Conservation (phyloP, 2,329 filamentous ascomycete species). For the Hymenoscyphus linearis region DNA sequence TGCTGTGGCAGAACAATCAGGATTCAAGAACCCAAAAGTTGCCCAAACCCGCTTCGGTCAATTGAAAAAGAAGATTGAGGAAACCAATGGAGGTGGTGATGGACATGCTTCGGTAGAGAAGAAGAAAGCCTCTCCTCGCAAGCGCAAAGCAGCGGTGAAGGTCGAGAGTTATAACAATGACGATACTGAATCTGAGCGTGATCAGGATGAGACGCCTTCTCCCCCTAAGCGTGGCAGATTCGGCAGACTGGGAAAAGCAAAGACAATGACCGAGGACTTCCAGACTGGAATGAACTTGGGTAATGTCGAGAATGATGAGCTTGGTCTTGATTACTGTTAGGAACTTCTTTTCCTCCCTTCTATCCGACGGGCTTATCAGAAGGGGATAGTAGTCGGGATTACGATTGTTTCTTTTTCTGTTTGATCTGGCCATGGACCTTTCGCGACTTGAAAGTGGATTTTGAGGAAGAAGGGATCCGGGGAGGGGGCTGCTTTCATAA, state of each 20-base stretch:
- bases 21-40: slow-evolving; percentile 42
- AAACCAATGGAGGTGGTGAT: slow-evolving; percentile 1
- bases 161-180: not conserved
- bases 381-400: not conserved
- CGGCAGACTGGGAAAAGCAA: not conserved
- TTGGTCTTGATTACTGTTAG: not conserved
- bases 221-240: not conserved
- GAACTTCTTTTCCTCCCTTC: not conserved
- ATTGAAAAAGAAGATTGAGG: slow-evolving; percentile 39
- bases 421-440: not conserved
- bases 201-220: not conserved
- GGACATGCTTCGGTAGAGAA: not conserved
- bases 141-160: not conserved
- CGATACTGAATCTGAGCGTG: not conserved
- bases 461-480: too few relatives aligned
- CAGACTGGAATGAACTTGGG: not conserved
- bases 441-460: not conserved
- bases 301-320: not conserved
- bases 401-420: not conserved
- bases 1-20: slow-evolving; percentile 36
- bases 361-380: not conserved
- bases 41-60: slow-evolving; percentile 46
- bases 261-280: not conserved
- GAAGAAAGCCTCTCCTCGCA: not conserved
- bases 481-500: not conserved